Base-by-base conservation (phyloP, 2,329 filamentous ascomycete genomes). In the Verticillium klebahnii region DNA sequence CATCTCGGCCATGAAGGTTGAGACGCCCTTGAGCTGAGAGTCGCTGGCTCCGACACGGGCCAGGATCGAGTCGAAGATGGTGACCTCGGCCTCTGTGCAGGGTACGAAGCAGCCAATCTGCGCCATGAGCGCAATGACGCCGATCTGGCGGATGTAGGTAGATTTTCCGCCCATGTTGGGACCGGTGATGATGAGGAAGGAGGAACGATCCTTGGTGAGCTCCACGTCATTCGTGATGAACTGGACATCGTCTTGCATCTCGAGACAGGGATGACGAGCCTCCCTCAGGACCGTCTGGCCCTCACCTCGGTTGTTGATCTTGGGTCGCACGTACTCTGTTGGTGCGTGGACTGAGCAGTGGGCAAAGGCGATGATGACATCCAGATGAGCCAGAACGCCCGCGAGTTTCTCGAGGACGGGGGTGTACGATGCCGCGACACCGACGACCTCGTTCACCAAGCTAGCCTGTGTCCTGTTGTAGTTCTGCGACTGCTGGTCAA, bases 1-100 rank as follows among this genome's bases (percentile, higher is more conserved):
- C 95, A 99, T 99, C 78, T 99, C 95, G 1, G 95, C 95, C 96
- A 99, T 99, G 76, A 99, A 99, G 0, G 95, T 99, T 3, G 92
- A 97, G 2, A 99, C 95, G 39, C 95, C 95, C 77, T 98, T 98
- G 65, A 99, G 89, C 75, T 98, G 95, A 7, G 92, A 96, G 77
- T 99, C 96, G 69, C 91, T 95, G 7, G 95, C 96, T 52, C 96
- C 95, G 0, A 99, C 95, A 68, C 95, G 90, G 0, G 96, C 95
- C 45, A 99, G 89, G 64, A 99, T 97, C 65, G 92, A 95, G 78
- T 99, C 95, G 73, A 97, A 99, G 62, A 99, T 93, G 17, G 92
- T 96, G 55, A 99, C 79, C 75, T 98, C 93, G 15, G 96, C 95
- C 72, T 92, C 89, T 3, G 89, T 81, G 70, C 93, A 97, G 1